Percentiles rank a stretch among this genome's conserved stretches.
Conservation (phyloP, 2,329 filamentous ascomycete species). For the Ascocoryne sarcoides region DNA sequence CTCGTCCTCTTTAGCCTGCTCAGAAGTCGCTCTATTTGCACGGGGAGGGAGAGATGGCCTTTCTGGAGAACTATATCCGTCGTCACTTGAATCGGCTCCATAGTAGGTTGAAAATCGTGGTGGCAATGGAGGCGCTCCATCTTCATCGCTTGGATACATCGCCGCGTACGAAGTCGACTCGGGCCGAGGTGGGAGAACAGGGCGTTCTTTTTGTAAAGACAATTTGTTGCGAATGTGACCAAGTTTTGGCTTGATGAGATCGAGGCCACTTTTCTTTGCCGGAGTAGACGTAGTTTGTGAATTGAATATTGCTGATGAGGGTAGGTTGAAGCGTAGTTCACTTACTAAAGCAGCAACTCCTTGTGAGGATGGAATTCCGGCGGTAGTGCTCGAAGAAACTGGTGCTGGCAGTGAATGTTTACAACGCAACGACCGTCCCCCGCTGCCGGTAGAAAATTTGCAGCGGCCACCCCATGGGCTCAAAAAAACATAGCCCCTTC, state of each 20-base stretch:
- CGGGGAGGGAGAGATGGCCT: background rate
- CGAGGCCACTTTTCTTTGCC: constrained; percentile 9
- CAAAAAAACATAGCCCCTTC: constrained; percentile 62
- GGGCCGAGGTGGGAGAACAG: constrained; percentile 14
- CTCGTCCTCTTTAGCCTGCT: constrained; percentile 23
- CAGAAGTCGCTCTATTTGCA: background rate
- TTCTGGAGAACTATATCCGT: background rate
- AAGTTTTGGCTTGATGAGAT: constrained; percentile 15
- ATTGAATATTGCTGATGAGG: constrained; percentile 43
- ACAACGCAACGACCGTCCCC: constrained; percentile 66
- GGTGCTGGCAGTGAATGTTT: constrained; percentile 56
- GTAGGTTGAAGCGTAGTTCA: constrained; percentile 85
- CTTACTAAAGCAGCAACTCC: constrained; percentile 43
- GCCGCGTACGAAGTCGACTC: constrained; percentile 18
- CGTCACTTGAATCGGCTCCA: constrained; percentile 11
- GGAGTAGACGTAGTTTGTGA: constrained; percentile 16
- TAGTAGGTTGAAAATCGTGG: constrained; percentile 12
- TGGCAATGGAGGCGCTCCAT: constrained; percentile 20
- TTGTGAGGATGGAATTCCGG: constrained; percentile 7
- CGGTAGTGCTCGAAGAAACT: constrained; percentile 18
- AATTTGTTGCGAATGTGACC: constrained; percentile 25
- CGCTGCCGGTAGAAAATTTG: constrained; percentile 72
- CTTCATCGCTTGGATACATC: constrained; percentile 19
- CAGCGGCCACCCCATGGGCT: constrained; percentile 85
- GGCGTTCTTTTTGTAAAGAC: constrained; percentile 22